A percentile compares a stretch with the other conserved stretches of the same genome.
Conservation (phyloP, 495 filamentous ascomycete genomes). For the Articulospora tetracladia region DNA sequence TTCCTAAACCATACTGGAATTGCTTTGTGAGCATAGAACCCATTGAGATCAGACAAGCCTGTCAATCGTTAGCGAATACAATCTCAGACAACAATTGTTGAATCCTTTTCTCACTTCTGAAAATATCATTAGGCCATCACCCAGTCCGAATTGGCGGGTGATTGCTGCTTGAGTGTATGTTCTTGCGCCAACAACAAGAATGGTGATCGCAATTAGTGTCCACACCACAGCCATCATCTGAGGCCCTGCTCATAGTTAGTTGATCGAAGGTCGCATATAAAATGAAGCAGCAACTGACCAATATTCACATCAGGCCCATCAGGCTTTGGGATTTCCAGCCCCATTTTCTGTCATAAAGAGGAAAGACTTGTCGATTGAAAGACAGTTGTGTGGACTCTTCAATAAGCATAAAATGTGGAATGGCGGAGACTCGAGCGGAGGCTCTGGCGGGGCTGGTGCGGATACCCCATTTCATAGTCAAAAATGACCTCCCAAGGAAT, state of each 20-base stretch:
- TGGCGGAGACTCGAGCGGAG: too few species aligned
- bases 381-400: too few species aligned
- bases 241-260: background rate
- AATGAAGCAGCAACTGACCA: background rate
- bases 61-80: background rate
- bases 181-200: slow-evolving; percentile 1
- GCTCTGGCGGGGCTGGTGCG: too few species aligned
- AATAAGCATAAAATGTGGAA: too few species aligned
- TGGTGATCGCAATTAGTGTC: slow-evolving; percentile 1
- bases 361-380: too few species aligned
- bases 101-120: background rate
- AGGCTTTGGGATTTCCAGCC: slow-evolving; percentile 4
- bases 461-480: too few species aligned
- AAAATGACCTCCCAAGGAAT: too few species aligned
- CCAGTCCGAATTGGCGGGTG: slow-evolving; percentile 5
- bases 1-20: slow-evolving; percentile 1
- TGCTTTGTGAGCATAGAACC: background rate
- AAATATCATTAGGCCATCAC: slow-evolving; percentile 6
- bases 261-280: background rate
- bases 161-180: slow-evolving; percentile 4
- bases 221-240: background rate
- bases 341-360: too few species aligned
- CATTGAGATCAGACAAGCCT: background rate
- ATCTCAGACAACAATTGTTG: background rate
- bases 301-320: slow-evolving; percentile 10